phyloP scores from a whole-genome alignment of 495 filamentous ascomycete species.

The Annulohypoxylon nitens region DNA sequence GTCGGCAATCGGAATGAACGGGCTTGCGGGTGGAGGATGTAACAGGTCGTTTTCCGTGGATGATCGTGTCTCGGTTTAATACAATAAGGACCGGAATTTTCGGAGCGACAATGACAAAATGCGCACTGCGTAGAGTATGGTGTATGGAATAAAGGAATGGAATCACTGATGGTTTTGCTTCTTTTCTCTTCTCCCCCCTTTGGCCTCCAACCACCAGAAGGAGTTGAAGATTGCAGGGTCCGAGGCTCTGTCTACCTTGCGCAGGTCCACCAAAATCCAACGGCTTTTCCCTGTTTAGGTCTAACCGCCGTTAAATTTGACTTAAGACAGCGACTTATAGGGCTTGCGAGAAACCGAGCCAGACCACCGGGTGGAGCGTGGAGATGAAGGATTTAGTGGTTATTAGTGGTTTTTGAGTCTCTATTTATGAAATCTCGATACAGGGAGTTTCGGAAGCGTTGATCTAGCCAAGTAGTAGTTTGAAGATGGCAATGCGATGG shows the following conservation, averaged over 20 bases:
- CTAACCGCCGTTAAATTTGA: slow-evolving; percentile 39
- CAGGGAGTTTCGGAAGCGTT: not conserved
- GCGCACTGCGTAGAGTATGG: not conserved
- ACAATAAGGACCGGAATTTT: slow-evolving; percentile 23
- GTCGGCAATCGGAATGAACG: not conserved
- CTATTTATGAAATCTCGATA: slow-evolving; percentile 12
- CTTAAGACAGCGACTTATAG: slow-evolving; percentile 38
- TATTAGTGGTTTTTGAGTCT: not conserved
- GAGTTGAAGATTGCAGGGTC: slow-evolving; percentile 31
- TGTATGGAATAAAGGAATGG: slow-evolving; percentile 7
- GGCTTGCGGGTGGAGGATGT: slow-evolving; percentile 8
- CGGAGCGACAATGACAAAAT: slow-evolving; percentile 16
- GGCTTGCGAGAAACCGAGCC: slow-evolving; percentile 28
- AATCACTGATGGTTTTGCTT: slow-evolving; percentile 9
- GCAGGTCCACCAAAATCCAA: slow-evolving; percentile 34
- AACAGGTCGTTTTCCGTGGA: slow-evolving; percentile 22
- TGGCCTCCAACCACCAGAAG: slow-evolving; percentile 21
- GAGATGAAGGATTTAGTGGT: not conserved
- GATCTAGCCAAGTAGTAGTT: not conserved
- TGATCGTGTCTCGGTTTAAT: slow-evolving; percentile 29
- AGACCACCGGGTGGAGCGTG: slow-evolving; percentile 23
- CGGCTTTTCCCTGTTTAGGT: slow-evolving; percentile 38
- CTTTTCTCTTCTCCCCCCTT: slow-evolving; percentile 22
- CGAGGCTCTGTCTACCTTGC: slow-evolving; percentile 23
- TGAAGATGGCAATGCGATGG: not conserved